phyloP scores from a whole-genome alignment of 805 yeast species.

The Debaryomyces castellii region DNA sequence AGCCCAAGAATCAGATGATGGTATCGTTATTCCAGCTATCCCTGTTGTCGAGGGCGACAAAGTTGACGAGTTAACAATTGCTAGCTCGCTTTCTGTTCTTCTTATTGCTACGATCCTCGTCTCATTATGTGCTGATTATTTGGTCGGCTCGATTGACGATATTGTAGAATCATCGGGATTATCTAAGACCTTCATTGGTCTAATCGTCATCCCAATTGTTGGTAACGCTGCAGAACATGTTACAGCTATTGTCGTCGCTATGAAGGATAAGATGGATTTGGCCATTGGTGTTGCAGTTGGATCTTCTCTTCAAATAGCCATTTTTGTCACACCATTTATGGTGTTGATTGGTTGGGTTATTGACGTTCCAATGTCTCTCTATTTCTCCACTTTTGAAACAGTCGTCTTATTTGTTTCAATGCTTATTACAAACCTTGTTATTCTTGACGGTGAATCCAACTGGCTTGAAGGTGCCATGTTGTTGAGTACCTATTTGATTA shows the following conservation, averaged over 20 bases:
- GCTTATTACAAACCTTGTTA: slow-evolving; percentile 80
- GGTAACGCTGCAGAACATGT: slow-evolving; percentile 99
- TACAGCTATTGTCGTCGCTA: slow-evolving; percentile 92
- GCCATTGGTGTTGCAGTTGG: slow-evolving; percentile 98
- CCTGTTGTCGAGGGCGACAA: slow-evolving; percentile 13
- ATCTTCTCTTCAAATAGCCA: slow-evolving; percentile 90
- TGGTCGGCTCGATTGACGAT: slow-evolving; percentile 91
- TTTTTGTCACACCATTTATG: slow-evolving; percentile 93
- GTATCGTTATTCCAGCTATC: slow-evolving; percentile 31
- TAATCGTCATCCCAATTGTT: slow-evolving; percentile 91
- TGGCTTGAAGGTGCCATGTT: slow-evolving; percentile 98
- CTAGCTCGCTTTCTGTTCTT: slow-evolving; percentile 55
- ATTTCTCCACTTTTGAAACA: slow-evolving; percentile 91
- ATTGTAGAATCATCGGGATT: slow-evolving; percentile 82
- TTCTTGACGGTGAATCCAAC: slow-evolving; percentile 91
- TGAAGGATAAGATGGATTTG: slow-evolving; percentile 94
- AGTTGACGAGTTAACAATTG: slow-evolving; percentile 43
- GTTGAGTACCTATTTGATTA: slow-evolving; percentile 78
- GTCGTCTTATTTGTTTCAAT: slow-evolving; percentile 88
- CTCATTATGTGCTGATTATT: slow-evolving; percentile 87
- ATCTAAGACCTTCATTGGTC: slow-evolving; percentile 92
- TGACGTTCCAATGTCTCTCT: slow-evolving; percentile 88
- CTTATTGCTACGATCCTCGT: slow-evolving; percentile 72
- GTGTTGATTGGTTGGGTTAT: slow-evolving; percentile 92
- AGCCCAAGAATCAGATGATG: slow-evolving; percentile 33